Evolutionary conservation across 2,329 filamentous ascomycete genomes (phyloP).

Genomic region (Arthrocladium fulminans): DNA sequence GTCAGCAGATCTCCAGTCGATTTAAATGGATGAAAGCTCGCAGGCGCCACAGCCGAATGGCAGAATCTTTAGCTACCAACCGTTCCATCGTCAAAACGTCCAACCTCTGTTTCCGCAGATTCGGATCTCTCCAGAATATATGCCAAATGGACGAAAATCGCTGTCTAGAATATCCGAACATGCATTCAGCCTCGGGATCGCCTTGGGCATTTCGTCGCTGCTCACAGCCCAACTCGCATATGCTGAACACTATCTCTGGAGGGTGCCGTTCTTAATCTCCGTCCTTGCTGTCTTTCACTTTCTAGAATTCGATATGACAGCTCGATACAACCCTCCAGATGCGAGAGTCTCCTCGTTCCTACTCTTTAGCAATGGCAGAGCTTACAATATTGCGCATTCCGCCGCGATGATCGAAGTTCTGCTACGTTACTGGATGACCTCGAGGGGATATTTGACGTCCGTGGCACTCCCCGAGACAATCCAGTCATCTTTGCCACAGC

Average conservation of each 20-base stretch:
- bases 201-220: conserved; percentile 30
- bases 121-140: conserved; percentile 7
- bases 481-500: conserved; percentile 26
- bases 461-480: conserved; percentile 28
- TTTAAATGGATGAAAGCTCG: conserved; percentile 2
- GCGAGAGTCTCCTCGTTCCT: conserved; percentile 71
- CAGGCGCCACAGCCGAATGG: not conserved
- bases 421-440: conserved; percentile 16
- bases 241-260: conserved; percentile 42
- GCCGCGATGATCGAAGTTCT: conserved; percentile 66
- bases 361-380: conserved; percentile 71
- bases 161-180: conserved; percentile 38
- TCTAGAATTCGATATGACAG: conserved; percentile 89
- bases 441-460: conserved; percentile 12
- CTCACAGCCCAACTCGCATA: conserved; percentile 25
- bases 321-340: conserved; percentile 66
- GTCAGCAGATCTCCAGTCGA: not conserved
- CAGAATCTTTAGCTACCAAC: conserved; percentile 1
- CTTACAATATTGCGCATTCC: conserved; percentile 74
- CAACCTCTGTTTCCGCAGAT: conserved; percentile 3
- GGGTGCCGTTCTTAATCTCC: conserved; percentile 44
- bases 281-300: conserved; percentile 81
- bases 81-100: not conserved
- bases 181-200: conserved; percentile 36
- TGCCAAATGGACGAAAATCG: conserved; percentile 31